Evolutionary conservation across 805 yeast species (phyloP).

Genomic region (Schwanniomyces occidentalis): DNA sequence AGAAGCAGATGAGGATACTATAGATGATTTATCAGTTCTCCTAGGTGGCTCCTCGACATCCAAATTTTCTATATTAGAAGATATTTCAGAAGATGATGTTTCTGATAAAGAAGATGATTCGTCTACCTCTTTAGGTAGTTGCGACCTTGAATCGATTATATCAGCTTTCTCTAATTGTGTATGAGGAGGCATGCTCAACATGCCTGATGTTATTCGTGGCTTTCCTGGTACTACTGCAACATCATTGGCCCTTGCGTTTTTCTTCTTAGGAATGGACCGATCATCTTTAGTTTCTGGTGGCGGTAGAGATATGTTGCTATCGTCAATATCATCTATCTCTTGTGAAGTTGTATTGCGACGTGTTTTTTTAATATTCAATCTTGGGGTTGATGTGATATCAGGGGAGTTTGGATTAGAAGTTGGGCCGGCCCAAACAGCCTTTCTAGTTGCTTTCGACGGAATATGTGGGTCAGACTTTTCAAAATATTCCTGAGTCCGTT

Average conservation of each 20-base stretch:
- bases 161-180: conserved; percentile 25
- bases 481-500: conserved; percentile 22
- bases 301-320: conserved; percentile 29
- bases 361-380: conserved; percentile 7
- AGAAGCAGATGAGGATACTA: no score
- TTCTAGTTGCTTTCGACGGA: conserved; percentile 17
- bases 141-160: conserved; percentile 4
- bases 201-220: conserved; percentile 41
- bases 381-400: conserved; percentile 3
- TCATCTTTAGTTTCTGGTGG: conserved; percentile 31
- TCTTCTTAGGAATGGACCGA: conserved; percentile 32
- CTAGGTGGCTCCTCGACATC: no score
- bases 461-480: conserved; percentile 22
- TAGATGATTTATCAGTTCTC: no score
- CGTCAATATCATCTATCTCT: conserved; percentile 10
- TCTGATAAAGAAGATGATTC: no score
- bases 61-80: no score
- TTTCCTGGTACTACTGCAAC: conserved; percentile 10
- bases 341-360: conserved; percentile 3
- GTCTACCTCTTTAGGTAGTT: not conserved
- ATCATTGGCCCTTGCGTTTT: conserved; percentile 3
- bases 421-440: conserved; percentile 8
- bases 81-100: no score
- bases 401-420: no score
- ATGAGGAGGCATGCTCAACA: conserved; percentile 37